Evolutionary conservation across 208 protist species (phyloP), one percentile per base, ranked within the genome.

Genomic region (Trypanosoma congolense): DNA sequence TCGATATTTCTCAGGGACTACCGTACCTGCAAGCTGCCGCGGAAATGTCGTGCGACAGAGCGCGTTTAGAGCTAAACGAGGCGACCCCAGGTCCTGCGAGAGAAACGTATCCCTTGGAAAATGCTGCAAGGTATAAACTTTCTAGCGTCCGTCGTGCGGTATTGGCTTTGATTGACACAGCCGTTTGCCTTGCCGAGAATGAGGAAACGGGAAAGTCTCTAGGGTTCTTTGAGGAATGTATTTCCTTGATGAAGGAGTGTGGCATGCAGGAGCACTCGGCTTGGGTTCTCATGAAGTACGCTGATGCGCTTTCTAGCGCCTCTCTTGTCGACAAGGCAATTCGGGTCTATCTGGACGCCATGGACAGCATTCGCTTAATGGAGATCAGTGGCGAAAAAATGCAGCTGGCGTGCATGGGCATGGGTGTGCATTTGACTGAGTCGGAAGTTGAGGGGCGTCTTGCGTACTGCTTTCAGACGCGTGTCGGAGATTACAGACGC

Each of bases 1-100:
- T 77, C 60, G 61, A 79, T 54, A 21, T 62, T 22, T 12, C 67
- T 42, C 70, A 65, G 22, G 78, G 70, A 1, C 33, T 88, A 5
- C 46, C 82, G 4, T 92, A 92, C 47, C 62, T 92, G n/a, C 65
- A 88, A 61, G 63, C 75, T 9, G 76, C 77, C 19, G 52, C 80
- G 0, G 65, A 66, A 36, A 68, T 85, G 18, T 71, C 83, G 6
- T 62, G 73, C 26, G 76, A 89, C 42, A 82, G 83, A 26, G 80
- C 75, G n/a, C 61, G 77, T 56, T 44, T 26, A 21, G 54, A 55
- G 26, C n/a, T 52, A 36, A 43, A 63, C 19, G 46, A 51, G 4
- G 41, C 55, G 12, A 18, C 12, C 2, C 25, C 8, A 18, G 31
- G 36, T 18, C 24, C 12, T n/a, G n/a, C n/a, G n/a, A n/a, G n/a